A percentile compares a stretch with the other conserved stretches of the same genome.
These are phyloP conservation scores for Verticillium alfalfae DNA, from an alignment of 2,329 filamentous ascomycete species.

Conservation along the genomic window DNA sequence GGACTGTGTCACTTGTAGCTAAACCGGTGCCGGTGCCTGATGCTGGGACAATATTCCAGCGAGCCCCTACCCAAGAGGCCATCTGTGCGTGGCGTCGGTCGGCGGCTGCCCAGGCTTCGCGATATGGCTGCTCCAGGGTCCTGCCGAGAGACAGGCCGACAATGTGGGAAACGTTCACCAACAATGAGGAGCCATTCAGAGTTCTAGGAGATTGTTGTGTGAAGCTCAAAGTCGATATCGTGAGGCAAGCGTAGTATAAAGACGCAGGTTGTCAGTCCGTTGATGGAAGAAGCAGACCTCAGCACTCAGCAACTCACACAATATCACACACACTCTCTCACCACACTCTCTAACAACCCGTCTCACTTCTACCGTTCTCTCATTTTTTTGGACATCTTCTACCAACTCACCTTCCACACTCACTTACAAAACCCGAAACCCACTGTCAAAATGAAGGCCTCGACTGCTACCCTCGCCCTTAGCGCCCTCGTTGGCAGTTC, in stretches of 20 bases:
- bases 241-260: conserved; percentile 1
- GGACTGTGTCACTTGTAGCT: background rate
- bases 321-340: background rate
- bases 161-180: background rate
- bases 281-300: background rate
- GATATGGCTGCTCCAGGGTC: background rate
- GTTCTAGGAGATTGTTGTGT: background rate
- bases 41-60: background rate
- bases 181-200: background rate
- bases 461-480: background rate
- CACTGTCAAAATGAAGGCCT: conserved; percentile 10
- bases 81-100: background rate
- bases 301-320: conserved; percentile 3
- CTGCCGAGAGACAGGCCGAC: conserved; percentile 1
- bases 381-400: background rate
- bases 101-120: background rate
- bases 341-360: background rate
- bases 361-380: too few relatives aligned
- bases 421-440: background rate
- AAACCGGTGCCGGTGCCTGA: background rate
- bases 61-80: background rate
- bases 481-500: conserved; percentile 1
- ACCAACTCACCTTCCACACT: background rate
- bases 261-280: conserved; percentile 5
- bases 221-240: background rate